Evolutionary conservation across 306 rosid genomes (phyloP).

Genomic region (Acacia crassicarpa): DNA sequence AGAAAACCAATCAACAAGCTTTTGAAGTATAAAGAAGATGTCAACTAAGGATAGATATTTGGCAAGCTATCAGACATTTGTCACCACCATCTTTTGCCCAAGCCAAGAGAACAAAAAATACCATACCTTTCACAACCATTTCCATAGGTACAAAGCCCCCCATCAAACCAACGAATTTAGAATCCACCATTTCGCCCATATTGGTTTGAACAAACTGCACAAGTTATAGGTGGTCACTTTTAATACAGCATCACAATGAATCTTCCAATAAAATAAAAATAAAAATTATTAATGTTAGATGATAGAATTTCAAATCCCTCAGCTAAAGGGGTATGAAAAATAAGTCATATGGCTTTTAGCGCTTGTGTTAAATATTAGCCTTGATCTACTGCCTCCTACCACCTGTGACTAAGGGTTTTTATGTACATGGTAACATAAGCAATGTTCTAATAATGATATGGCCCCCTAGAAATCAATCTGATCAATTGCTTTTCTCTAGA

Average conservation of each 20-base stretch:
- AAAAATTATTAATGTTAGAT: background rate
- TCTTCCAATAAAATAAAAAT: constrained; percentile 11
- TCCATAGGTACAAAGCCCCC: constrained; percentile 93
- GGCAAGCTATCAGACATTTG: constrained; percentile 3
- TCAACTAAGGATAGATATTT: constrained; percentile 21
- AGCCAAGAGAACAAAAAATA: constrained; percentile 29
- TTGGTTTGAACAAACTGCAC: constrained; percentile 91
- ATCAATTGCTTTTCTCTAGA: background rate
- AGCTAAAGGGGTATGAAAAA: background rate
- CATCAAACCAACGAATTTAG: constrained; percentile 32
- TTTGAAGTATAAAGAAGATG: constrained; percentile 11
- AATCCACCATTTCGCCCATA: constrained; percentile 37
- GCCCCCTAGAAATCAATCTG: background rate
- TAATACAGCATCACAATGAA: constrained; percentile 13
- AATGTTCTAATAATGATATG: background rate
- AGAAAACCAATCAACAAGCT: constrained; percentile 27
- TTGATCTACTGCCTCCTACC: background rate
- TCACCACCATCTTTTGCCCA: constrained; percentile 14
- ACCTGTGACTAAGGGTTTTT: background rate
- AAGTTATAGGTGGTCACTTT: constrained; percentile 6
- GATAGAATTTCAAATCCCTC: background rate
- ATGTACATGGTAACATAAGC: background rate
- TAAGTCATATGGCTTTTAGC: background rate
- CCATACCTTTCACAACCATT: constrained; percentile 78
- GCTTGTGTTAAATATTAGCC: background rate